Conservation (phyloP, 169 alveolate species). For the Cyclospora cayetanensis region DNA sequence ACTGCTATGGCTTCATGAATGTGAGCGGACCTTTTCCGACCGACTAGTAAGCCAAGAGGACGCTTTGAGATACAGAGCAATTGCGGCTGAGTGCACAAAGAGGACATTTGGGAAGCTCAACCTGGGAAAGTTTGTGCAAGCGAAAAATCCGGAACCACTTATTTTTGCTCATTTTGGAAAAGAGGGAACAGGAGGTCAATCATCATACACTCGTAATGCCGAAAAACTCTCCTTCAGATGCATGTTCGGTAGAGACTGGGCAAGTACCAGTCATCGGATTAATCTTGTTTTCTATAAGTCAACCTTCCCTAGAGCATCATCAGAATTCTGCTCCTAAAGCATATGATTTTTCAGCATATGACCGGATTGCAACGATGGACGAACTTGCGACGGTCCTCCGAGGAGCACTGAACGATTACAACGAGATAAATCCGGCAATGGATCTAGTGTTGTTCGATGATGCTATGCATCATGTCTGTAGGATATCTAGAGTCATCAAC, state of each 20-base stretch:
- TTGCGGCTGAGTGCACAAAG: conserved; percentile 91
- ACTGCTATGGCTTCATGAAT: conserved; percentile 95
- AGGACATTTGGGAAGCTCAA: conserved; percentile 92
- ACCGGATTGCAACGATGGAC: conserved; percentile 88
- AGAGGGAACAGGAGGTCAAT: conserved; percentile 80
- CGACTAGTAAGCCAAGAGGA: conserved; percentile 89
- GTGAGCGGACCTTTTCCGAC: conserved; percentile 96
- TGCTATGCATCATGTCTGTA: conserved; percentile 96
- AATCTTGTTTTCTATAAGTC: too few species aligned
- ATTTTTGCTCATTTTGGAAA: conserved; percentile 91
- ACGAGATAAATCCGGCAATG: conserved; percentile 93
- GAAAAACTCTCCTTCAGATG: too few species aligned
- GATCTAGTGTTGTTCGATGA: conserved; percentile 96
- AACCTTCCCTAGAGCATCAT: too few species aligned
- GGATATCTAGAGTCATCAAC: conserved; percentile 92
- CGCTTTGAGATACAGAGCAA: conserved; percentile 86
- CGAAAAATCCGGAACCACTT: conserved; percentile 90
- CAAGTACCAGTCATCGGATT: too few species aligned
- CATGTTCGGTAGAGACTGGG: too few species aligned
- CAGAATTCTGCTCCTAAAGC: too few species aligned
- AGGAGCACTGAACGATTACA: conserved; percentile 94
- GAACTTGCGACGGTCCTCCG: conserved; percentile 83
- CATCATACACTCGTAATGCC: too few species aligned
- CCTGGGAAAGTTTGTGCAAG: conserved; percentile 85
- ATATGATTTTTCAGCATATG: conserved; percentile 89